Conservation (phyloP, 2,329 filamentous ascomycete genomes). For the Didymella sp. region DNA sequence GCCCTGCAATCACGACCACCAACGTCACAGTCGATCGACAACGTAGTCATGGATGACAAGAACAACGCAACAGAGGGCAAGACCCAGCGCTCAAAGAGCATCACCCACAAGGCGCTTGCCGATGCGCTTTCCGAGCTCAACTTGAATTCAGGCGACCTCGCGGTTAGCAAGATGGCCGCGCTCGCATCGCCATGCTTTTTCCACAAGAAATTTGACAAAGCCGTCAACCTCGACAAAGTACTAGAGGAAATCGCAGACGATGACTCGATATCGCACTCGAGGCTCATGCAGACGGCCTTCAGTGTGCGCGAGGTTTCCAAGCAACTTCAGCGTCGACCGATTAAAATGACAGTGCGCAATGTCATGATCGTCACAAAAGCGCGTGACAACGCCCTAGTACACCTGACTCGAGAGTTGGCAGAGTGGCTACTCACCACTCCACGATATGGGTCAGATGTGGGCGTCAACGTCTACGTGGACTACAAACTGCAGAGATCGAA, state of each 20-base stretch:
- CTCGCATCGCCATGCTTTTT: conserved; percentile 96
- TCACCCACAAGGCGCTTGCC: conserved; percentile 65
- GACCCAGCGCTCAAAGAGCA: conserved; percentile 38
- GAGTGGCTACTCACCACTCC: conserved; percentile 89
- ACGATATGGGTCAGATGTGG: conserved; percentile 86
- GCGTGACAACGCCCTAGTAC: conserved; percentile 89
- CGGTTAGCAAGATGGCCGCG: conserved; percentile 63
- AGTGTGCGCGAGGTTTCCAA: conserved; percentile 95
- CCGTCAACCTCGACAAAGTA: conserved; percentile 92
- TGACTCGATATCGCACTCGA: conserved; percentile 90
- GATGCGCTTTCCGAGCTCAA: conserved; percentile 63
- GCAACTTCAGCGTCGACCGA: conserved; percentile 88
- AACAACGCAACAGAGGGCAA: conserved; percentile 45
- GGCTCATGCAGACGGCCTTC: conserved; percentile 92
- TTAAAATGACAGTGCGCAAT: conserved; percentile 88
- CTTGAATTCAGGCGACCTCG: conserved; percentile 52
- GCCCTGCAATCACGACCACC: conserved; percentile 70
- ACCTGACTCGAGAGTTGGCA: conserved; percentile 84
- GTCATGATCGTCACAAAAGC: conserved; percentile 99
- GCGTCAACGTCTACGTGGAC: conserved; percentile 98
- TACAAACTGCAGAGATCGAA: conserved; percentile 88
- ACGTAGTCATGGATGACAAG: conserved; percentile 62
- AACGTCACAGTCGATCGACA: conserved; percentile 66
- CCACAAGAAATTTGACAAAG: conserved; percentile 95
- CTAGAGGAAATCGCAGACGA: conserved; percentile 90